Evolutionary conservation across 139 green algal genomes (phyloP), one percentile per base, ranked within the genome.

Genomic region (Tetraselmis chui): DNA sequence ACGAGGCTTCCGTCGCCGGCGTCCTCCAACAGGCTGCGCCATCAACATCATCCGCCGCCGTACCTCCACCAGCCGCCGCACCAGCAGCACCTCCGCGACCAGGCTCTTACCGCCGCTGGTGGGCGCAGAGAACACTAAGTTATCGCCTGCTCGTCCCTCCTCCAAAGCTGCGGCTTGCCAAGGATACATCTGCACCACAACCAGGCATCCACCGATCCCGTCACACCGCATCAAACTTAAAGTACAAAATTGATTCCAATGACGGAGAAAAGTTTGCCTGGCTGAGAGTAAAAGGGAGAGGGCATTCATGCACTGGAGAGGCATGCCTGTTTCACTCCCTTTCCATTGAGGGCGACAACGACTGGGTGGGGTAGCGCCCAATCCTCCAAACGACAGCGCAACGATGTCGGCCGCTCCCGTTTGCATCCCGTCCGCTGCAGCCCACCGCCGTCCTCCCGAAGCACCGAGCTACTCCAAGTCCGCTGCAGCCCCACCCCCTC

Each of bases 51-150:
- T 23, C 27, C 75, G 75, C 77, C 77, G 32, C 84, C 25, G 86
- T 79, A 11, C 79, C 30, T 24, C 75, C 58, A 11, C 23, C 80
- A 95, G 80, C 11, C 88, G 79, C 25, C 91, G 88, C 32, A 97
- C 81, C 87, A 98, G 89, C 0, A 98, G 83, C 23, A 97, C 81
- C 80, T 98, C 94, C 0, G 94, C 93, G 1, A 98, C 94, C 82
- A 97, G 81, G 30, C 85, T 93, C 88, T 98, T 98, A 31, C 95
- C 95, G 24, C 93, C 93, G 58, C 87, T 93, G 30, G 94, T 98
- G 28, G 94, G 94, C 11, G 94, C 94, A 79, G 88, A 94, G 90
- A 95, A 97, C 45, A 98, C 90, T 77, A 98, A 81, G 89, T 94
- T 95, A 58, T 24, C 29, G 28, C 88, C 90, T 76, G 88, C 83